Percentiles rank a stretch among this genome's conserved stretches.
Conservation (phyloP, 2,329 filamentous ascomycete species). For the Zasmidium citrigriseum region DNA sequence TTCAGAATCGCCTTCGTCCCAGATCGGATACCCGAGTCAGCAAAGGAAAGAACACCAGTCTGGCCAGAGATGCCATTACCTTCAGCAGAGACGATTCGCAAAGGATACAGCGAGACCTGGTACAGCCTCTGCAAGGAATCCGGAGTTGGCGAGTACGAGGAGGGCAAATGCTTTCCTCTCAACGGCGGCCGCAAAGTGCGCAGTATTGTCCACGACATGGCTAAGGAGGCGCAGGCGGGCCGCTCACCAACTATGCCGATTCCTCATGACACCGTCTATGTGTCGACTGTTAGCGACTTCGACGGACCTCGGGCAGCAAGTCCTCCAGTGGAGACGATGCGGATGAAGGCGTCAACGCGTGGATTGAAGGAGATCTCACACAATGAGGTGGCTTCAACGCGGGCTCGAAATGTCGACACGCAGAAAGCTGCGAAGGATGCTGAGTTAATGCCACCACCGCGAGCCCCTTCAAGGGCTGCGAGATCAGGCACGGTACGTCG, state of each 20-base stretch:
- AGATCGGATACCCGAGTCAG: conserved; percentile 46
- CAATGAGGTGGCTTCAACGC: conserved; percentile 40
- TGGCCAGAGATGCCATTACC: conserved; percentile 50
- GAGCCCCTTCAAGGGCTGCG: conserved; percentile 25
- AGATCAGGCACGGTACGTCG: conserved; percentile 30
- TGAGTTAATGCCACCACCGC: conserved; percentile 35
- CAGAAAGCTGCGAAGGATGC: conserved; percentile 29
- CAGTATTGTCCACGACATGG: conserved; percentile 52
- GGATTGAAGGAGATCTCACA: conserved; percentile 47
- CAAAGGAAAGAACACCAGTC: conserved; percentile 47
- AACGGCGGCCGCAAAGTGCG: conserved; percentile 50
- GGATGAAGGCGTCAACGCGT: conserved; percentile 42
- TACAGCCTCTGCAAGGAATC: conserved; percentile 52
- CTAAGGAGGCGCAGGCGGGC: conserved; percentile 50
- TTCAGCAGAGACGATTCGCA: conserved; percentile 43
- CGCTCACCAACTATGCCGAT: conserved; percentile 53
- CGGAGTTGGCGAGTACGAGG: conserved; percentile 50
- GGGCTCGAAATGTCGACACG: conserved; percentile 15
- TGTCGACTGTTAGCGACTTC: conserved; percentile 37
- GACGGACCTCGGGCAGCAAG: conserved; percentile 28
- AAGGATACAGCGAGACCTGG: conserved; percentile 55
- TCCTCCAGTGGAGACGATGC: conserved; percentile 27
- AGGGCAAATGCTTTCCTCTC: conserved; percentile 48
- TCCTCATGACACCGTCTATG: conserved; percentile 49
- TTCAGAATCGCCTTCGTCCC: conserved; percentile 78